Evolutionary conservation across 495 filamentous ascomycete species (phyloP).

Genomic region (Friedmanniomyces simplex): DNA sequence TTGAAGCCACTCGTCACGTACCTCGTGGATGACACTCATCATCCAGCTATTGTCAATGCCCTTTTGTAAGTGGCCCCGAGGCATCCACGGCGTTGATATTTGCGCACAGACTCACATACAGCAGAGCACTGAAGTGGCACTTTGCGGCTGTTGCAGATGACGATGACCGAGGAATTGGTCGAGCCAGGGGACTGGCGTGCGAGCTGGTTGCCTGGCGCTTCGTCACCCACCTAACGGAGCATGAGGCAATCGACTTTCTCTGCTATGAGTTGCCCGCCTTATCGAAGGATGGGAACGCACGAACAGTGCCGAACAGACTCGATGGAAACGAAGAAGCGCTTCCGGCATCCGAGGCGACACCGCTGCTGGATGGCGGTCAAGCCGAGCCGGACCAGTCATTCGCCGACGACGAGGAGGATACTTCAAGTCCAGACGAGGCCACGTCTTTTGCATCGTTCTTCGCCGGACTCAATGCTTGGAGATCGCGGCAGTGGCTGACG

Average conservation of each 20-base stretch:
- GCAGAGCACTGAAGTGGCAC: constrained; percentile 71
- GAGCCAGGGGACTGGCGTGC: constrained; percentile 72
- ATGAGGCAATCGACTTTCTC: constrained; percentile 73
- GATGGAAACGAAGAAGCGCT: background rate
- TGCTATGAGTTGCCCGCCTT: constrained; percentile 62
- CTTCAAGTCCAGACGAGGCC: background rate
- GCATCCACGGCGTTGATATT: background rate
- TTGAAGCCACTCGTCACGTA: constrained; percentile 56
- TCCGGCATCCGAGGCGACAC: constrained; percentile 17
- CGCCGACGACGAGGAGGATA: constrained; percentile 1
- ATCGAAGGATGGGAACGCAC: background rate
- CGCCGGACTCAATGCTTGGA: constrained; percentile 75
- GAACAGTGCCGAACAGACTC: background rate
- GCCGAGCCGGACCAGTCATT: background rate
- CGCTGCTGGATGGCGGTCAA: constrained; percentile 3
- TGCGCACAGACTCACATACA: background rate
- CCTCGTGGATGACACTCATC: constrained; percentile 53
- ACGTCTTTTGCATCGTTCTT: constrained; percentile 42
- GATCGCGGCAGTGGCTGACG: constrained; percentile 78
- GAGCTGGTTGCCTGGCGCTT: constrained; percentile 91
- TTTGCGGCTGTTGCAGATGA: constrained; percentile 29
- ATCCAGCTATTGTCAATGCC: constrained; percentile 65
- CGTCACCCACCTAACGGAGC: constrained; percentile 63
- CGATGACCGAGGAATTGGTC: constrained; percentile 62
- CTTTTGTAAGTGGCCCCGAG: constrained; percentile 49